Evolutionary conservation across 1,284 basidiomycete species (phyloP).

Genomic region (Melampsora larici-populina): DNA sequence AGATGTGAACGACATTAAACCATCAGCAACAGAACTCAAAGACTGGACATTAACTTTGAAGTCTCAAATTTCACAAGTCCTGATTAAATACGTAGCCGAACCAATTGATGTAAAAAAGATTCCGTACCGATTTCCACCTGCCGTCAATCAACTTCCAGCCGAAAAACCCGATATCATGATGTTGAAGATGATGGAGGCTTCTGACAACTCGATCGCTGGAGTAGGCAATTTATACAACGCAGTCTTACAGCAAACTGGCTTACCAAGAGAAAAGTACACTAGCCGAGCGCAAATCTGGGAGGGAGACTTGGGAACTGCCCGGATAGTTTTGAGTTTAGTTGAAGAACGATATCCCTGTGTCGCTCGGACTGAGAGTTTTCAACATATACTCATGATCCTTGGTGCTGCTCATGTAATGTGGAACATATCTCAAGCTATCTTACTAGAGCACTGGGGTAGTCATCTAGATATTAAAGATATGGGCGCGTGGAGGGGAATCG

Average conservation of each 20-base stretch:
- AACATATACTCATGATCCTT: too few relatives aligned
- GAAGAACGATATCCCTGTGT: neutral
- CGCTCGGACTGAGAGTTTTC: too few relatives aligned
- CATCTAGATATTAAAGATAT: too few relatives aligned
- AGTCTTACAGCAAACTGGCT: neutral
- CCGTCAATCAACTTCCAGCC: neutral
- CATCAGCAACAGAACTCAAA: neutral
- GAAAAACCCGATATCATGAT: too few relatives aligned
- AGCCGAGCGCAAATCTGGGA: neutral
- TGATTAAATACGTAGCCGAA: neutral
- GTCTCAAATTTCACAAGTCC: neutral
- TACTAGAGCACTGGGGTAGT: too few relatives aligned
- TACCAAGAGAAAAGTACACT: neutral
- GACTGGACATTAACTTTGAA: neutral
- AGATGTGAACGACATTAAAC: neutral
- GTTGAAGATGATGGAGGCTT: conserved; percentile 16
- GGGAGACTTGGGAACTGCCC: conserved; percentile 13
- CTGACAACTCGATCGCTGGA: conserved; percentile 5
- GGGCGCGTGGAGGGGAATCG: too few relatives aligned
- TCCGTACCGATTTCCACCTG: neutral
- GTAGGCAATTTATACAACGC: neutral
- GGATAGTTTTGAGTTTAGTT: neutral
- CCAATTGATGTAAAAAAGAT: neutral
- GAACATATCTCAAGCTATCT: too few relatives aligned
- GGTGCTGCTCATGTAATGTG: too few relatives aligned